Base-by-base conservation (phyloP, 2,329 filamentous ascomycete species). In the Epichloe sp. region DNA sequence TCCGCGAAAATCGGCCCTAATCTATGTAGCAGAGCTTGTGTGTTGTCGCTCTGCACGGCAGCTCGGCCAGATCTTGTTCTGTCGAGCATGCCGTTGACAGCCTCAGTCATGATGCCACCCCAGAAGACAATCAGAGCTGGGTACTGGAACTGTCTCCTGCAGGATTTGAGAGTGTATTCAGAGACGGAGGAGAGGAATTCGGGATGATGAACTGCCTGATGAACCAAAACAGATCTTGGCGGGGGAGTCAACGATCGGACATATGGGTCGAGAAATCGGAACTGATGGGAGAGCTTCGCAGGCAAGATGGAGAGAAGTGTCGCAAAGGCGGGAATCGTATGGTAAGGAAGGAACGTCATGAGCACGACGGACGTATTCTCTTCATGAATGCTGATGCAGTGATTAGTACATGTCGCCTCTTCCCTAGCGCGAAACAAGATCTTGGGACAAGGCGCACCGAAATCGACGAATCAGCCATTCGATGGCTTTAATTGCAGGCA, bases 391-490 rank as follows among this genome's bases (percentile, higher is more conserved):
- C 90, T 94, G 34, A 23, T 58, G 42, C 8, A 45, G 48, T 37
- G 23, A 51, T 58, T 53, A 53, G 49, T 41, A 45, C 10, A n/a
- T 5, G 37, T 37, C 43, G 21, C 15, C 35, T 35, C 2, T 42
- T n/a, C 15, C 19, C n/a, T n/a, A 15, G n/a, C 12, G 12, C 12
- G 38, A 6, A 21, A 17, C 12, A 23, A 14, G 31, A n/a, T 3
- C 14, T 14, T 23, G 10, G 31, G 37, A 36, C 19, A 35, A 23
- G 10, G n/a, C 17, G 31, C 72, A 94, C 88, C 84, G 82, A 63
- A 97, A 98, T 61, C 91, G 78, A 62, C 93, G 77, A 50, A 98
- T 79, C 45, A 98, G 77, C 93, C 93, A 99, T 71, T 99, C 94
- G 38, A 97, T 76, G 15, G 90, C 83, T 69, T 94, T 95, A 50